Percentiles rank a stretch among this genome's conserved stretches.
Evolutionary conservation across 148 eudicot genomes (phyloP).

Genomic region (Vaccinium myrtillus): DNA sequence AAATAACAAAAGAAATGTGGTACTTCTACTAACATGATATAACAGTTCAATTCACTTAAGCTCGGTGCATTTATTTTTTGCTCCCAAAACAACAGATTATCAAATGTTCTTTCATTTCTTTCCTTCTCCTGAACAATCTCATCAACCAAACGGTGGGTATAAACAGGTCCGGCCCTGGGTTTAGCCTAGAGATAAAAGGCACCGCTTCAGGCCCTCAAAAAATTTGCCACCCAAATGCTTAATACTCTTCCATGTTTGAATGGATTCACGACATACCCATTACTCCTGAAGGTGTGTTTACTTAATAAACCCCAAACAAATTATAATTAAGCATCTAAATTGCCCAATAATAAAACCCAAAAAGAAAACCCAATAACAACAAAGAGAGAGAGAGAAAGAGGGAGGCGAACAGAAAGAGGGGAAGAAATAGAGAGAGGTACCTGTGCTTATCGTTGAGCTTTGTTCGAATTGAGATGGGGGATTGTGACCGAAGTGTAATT

Average conservation of each 20-base stretch:
- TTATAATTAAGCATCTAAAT: neutral
- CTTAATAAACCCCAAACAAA: neutral
- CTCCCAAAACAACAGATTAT: neutral
- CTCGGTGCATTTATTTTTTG: neutral
- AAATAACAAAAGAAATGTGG: neutral
- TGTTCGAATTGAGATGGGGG: neutral
- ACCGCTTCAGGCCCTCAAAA: neutral
- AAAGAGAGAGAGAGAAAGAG: neutral
- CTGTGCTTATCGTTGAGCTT: neutral
- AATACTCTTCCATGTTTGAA: neutral
- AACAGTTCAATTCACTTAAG: neutral
- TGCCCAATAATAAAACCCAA: too few relatives aligned
- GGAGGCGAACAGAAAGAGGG: neutral
- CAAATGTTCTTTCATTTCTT: neutral
- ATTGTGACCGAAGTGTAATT: neutral
- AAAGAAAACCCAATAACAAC: neutral
- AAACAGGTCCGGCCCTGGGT: neutral
- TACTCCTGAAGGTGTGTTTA: neutral
- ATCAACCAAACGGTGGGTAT: constrained; percentile 17
- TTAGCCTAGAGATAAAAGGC: neutral
- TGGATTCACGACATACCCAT: neutral
- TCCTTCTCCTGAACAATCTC: neutral
- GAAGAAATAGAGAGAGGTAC: neutral
- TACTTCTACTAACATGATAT: neutral
- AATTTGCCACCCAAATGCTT: neutral